Percentiles rank a stretch among this genome's conserved stretches.
phyloP scores from a whole-genome alignment of 139 green algal genomes.

The Micractinium sp. region DNA sequence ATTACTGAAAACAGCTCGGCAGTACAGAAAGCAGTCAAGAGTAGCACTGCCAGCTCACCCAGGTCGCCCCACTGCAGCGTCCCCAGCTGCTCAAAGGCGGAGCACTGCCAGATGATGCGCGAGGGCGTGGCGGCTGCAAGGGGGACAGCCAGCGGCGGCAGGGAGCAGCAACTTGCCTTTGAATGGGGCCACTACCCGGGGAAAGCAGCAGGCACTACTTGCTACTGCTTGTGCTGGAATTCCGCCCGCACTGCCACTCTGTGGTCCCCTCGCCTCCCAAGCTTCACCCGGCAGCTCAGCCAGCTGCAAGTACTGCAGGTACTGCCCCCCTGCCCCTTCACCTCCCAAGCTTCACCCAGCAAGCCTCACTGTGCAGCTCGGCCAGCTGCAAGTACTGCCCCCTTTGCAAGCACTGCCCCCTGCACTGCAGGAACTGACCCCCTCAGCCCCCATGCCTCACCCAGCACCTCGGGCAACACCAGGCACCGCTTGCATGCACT shows the following conservation, averaged over 20 bases:
- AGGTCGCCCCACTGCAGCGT: constrained; percentile 45
- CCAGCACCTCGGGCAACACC: neutral
- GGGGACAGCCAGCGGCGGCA: neutral
- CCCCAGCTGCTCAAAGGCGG: constrained; percentile 50
- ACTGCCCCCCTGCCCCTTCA: neutral
- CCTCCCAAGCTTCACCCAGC: neutral
- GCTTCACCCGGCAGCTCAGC: too few relatives aligned
- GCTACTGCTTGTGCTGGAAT: too few relatives aligned
- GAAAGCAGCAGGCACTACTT: too few relatives aligned
- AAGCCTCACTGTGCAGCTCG: neutral
- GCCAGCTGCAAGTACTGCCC: too few relatives aligned
- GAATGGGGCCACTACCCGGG: too few relatives aligned
- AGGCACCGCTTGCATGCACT: too few relatives aligned
- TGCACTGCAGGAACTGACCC: too few relatives aligned
- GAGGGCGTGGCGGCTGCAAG: constrained; percentile 19
- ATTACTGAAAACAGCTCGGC: neutral
- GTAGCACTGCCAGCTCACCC: neutral
- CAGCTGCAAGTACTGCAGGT: neutral
- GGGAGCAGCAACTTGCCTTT: too few relatives aligned
- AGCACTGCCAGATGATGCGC: constrained; percentile 41
- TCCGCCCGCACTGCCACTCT: too few relatives aligned
- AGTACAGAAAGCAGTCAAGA: neutral
- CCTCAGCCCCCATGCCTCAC: neutral
- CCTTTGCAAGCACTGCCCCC: too few relatives aligned
- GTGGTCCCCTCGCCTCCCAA: too few relatives aligned